Evolutionary conservation across 352 stramenopile genomes (phyloP).

Genomic region (Pythium utonaiense): DNA sequence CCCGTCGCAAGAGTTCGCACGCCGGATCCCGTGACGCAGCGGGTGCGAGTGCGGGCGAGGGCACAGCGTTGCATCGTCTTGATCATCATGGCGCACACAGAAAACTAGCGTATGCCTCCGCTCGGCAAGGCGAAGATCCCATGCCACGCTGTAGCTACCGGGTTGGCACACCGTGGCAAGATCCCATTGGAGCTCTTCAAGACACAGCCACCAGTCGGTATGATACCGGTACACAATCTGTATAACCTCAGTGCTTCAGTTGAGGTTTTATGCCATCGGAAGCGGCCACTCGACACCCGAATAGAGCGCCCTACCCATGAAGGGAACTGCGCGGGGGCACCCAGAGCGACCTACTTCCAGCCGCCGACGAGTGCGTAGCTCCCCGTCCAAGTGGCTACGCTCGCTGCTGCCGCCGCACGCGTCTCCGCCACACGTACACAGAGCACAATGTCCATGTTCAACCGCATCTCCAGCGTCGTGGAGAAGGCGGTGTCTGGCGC

Average conservation of each 20-base stretch:
- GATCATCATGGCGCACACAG: background rate
- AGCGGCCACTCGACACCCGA: background rate
- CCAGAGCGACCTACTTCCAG: background rate
- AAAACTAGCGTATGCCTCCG: no score
- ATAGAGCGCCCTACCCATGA: background rate
- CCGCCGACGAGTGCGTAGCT: background rate
- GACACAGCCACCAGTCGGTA: no score
- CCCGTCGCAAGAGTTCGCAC: background rate
- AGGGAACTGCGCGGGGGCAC: background rate
- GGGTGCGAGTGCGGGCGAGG: background rate
- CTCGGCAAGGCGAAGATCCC: no score
- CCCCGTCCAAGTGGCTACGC: background rate
- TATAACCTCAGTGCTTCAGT: background rate
- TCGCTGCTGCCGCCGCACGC: background rate
- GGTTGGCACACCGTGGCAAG: no score
- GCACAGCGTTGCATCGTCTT: background rate
- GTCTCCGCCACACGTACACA: background rate
- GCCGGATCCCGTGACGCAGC: background rate
- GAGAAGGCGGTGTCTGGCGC: conserved; percentile 72
- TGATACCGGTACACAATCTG: background rate
- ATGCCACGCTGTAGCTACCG: background rate
- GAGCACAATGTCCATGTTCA: conserved; percentile 50
- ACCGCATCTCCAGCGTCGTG: conserved; percentile 23
- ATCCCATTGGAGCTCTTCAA: no score
- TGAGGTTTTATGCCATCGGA: background rate